Conservation (phyloP, 768 basidiomycete species). For the Rhodocollybia butyracea region DNA sequence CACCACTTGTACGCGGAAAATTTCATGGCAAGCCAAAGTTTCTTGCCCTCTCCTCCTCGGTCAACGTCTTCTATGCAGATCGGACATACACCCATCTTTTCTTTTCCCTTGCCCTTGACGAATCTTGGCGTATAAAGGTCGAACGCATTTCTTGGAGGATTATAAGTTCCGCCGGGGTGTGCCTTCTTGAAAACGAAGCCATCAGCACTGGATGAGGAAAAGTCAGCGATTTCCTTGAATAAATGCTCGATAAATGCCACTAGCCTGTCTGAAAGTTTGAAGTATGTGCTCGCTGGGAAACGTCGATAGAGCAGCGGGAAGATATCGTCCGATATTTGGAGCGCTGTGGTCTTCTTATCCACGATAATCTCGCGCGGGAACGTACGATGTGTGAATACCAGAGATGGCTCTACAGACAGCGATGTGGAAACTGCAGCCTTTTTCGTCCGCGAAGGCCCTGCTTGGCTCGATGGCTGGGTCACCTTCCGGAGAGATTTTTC, state of each 20-base stretch:
- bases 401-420: neutral
- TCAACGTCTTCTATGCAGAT: conserved; percentile 60
- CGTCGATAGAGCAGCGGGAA: conserved; percentile 7
- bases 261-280: neutral
- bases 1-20: conserved; percentile 83
- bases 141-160: conserved; percentile 53
- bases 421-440: neutral
- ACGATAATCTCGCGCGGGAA: conserved; percentile 1
- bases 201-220: neutral
- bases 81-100: conserved; percentile 76
- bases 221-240: neutral
- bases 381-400: neutral
- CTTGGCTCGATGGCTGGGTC: neutral
- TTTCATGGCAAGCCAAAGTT: conserved; percentile 75
- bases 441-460: neutral
- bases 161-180: conserved; percentile 36
- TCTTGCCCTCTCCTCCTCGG: conserved; percentile 63
- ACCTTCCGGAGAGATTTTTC: neutral
- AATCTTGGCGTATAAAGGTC: conserved; percentile 82
- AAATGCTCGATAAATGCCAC: conserved; percentile 5
- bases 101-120: conserved; percentile 62
- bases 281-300: conserved; percentile 6
- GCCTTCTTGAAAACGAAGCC: neutral
- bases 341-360: neutral
- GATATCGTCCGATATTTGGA: conserved; percentile 4